Evolutionary conservation across 306 rosid genomes (phyloP).

Genomic region (Casuarina glauca): DNA sequence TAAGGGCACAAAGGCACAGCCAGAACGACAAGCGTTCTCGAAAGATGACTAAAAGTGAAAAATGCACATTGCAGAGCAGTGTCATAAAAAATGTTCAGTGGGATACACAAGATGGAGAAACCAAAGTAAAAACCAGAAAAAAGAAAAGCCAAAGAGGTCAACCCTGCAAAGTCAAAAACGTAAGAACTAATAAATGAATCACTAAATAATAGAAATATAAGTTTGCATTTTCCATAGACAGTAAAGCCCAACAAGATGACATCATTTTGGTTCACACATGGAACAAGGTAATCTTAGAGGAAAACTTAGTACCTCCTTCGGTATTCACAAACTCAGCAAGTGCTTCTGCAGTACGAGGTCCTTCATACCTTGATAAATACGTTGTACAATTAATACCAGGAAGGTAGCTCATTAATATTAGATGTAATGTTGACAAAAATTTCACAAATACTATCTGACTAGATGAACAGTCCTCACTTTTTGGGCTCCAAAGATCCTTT

Average conservation of each 20-base stretch:
- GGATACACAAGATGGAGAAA: not conserved
- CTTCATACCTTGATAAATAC: slow-evolving; percentile 58
- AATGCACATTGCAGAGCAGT: not conserved
- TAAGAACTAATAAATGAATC: not conserved
- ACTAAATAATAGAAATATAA: not conserved
- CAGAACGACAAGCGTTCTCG: not conserved
- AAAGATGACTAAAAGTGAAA: not conserved
- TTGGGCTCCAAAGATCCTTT: slow-evolving; percentile 85
- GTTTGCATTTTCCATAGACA: not conserved
- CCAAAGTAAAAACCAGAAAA: not conserved
- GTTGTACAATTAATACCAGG: not conserved
- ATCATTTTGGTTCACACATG: not conserved
- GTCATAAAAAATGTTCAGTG: not conserved
- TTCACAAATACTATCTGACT: slow-evolving; percentile 7
- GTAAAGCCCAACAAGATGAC: not conserved
- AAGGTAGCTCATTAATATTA: not conserved
- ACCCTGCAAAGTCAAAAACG: not conserved
- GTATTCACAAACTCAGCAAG: slow-evolving; percentile 78
- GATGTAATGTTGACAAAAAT: not conserved
- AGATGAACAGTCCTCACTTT: slow-evolving; percentile 57
- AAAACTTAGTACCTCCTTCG: slow-evolving; percentile 61
- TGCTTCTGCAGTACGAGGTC: slow-evolving; percentile 74
- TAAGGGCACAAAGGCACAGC: not conserved
- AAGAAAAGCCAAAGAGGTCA: not conserved
- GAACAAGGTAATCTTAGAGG: slow-evolving; percentile 9